Base-by-base conservation (phyloP, 148 eudicot species). In the Limonium bicolor region DNA sequence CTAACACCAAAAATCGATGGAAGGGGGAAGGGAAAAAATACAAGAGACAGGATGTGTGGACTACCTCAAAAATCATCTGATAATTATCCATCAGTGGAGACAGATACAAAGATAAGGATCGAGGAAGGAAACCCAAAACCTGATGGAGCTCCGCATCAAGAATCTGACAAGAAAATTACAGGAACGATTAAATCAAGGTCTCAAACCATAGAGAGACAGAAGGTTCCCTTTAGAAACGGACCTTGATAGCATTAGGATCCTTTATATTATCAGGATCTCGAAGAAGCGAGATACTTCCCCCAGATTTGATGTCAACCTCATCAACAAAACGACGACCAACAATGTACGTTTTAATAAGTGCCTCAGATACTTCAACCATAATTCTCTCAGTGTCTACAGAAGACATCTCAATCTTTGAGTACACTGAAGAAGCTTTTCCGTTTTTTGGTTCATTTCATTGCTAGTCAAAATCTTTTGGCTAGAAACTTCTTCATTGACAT, bases 231-330 rank as follows among this genome's bases (percentile, higher is more conserved):
- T 37, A 17, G 10, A 18, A 39, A 48, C 21, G 31, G 50, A 87
- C 96, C 90, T 82, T 82, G 48, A 87, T 61, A 40, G 96, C 96
- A 72, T 87, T 82, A 41, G 62, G 68, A 66, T 87, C 96, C 56
- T 79, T 87, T 11, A 57, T 46, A 48, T 87, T 87, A 41, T 33
- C 48, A 36, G 82, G 76, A 37, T 80, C 86, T 70, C 95, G 70
- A 13, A 29, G 36, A 56, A 86, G 74, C 42, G 48, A 51, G 28
- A 87, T 58, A 45, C 30, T 66, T 36, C 64, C 59, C 50, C 77
- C 86, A 50, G 54, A 48, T 48, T 50, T 50, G 41, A 79, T 62
- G 54, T 71, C 80, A 21, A 49, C 54, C 39, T 55, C 62, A 31
- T 75, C 75, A 49, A 66, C 65, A 60, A 68, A 79, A 59, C 55